phyloP scores from a whole-genome alignment of 176 grass and related monocot genomes.

The Lolium perenne region DNA sequence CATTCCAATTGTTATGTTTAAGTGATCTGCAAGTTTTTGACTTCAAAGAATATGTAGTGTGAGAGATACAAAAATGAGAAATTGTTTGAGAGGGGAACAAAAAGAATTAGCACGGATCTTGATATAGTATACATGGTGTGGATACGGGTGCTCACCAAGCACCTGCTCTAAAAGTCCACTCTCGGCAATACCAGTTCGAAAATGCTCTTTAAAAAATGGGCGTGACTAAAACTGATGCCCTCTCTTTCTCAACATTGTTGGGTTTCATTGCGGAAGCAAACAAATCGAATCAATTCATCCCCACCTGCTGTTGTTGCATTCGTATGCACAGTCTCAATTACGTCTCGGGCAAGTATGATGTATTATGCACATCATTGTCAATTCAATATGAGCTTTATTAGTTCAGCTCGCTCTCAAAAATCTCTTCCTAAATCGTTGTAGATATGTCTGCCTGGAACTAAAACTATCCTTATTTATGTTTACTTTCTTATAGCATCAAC shows the following conservation, averaged over 20 bases:
- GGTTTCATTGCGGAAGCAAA: background rate
- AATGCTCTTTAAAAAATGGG: no score
- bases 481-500: background rate
- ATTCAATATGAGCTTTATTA: background rate
- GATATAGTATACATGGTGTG: no score
- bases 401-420: background rate
- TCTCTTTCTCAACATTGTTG: background rate
- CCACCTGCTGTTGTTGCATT: background rate
- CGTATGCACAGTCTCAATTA: background rate
- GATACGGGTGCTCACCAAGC: no score
- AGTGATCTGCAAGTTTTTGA: no score
- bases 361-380: background rate
- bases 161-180: no score
- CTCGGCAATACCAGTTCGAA: background rate
- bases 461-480: background rate
- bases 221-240: background rate
- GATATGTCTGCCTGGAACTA: background rate
- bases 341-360: background rate
- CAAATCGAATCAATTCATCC: background rate
- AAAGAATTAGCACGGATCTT: no score
- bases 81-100: no score
- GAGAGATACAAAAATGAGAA: no score
- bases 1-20: no score
- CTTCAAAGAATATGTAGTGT: no score
- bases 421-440: background rate